A percentile compares a stretch with the other conserved stretches of the same genome.
These are phyloP conservation scores for Hypoxylon crocopeplum DNA, from an alignment of 495 filamentous ascomycete genomes.

Conservation along the genomic window DNA sequence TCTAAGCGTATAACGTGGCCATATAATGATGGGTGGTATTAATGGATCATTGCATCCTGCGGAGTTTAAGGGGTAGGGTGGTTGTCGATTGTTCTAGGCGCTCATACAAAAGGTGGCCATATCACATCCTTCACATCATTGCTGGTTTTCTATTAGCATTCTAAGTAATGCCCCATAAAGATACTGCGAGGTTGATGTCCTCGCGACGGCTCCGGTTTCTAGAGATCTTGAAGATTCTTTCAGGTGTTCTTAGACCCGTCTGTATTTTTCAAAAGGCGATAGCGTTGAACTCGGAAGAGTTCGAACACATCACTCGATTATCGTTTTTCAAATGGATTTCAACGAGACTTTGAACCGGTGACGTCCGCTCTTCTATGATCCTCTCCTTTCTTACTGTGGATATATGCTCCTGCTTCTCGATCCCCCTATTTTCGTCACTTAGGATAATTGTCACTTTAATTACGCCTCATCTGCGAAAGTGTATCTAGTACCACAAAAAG, in stretches of 20 bases:
- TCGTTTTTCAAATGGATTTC: neutral
- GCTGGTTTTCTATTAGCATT: neutral
- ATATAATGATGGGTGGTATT: constrained; percentile 22
- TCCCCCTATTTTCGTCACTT: too few species aligned
- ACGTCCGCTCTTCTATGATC: neutral
- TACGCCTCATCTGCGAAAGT: too few species aligned
- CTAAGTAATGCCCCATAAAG: constrained; percentile 1
- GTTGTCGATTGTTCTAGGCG: constrained; percentile 1
- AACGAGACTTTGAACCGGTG: neutral
- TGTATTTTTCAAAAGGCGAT: constrained; percentile 8
- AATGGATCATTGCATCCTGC: constrained; percentile 20
- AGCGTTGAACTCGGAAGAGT: constrained; percentile 16
- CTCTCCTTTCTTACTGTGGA: neutral
- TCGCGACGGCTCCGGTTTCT: constrained; percentile 9
- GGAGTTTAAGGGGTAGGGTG: constrained; percentile 22
- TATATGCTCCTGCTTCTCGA: too few species aligned
- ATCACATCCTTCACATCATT: constrained; percentile 10
- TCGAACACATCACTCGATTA: constrained; percentile 1
- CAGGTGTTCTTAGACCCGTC: neutral
- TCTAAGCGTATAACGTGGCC: neutral
- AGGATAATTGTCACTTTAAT: too few species aligned
- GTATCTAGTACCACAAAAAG: too few species aligned
- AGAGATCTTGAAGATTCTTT: neutral
- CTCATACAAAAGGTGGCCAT: constrained; percentile 4
- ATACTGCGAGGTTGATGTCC: neutral